phyloP scores from a whole-genome alignment of 148 eudicot species.

The Arbutus unedo region DNA sequence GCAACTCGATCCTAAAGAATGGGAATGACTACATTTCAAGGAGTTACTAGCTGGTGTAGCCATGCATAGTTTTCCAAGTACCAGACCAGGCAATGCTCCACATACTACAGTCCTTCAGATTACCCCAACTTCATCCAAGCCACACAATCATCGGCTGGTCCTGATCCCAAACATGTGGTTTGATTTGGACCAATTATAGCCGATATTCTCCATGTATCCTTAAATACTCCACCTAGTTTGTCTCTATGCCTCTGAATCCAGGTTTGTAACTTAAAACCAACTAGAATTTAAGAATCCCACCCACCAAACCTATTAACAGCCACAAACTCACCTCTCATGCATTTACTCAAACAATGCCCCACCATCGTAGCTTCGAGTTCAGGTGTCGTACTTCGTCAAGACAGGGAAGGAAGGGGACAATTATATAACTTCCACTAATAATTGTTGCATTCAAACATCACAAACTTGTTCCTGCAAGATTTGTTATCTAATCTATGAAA shows the following conservation, averaged over 20 bases:
- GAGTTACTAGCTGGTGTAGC: no score
- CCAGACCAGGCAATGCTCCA: no score
- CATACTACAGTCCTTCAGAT: not conserved
- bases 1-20: no score
- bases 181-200: not conserved
- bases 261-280: not conserved
- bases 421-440: not conserved
- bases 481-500: not conserved
- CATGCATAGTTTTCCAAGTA: no score
- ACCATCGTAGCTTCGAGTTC: not conserved
- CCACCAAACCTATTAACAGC: slow-evolving; percentile 21
- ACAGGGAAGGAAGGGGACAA: no score
- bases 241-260: not conserved
- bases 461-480: not conserved
- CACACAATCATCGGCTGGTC: not conserved
- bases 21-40: no score
- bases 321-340: slow-evolving; percentile 26
- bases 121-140: not conserved
- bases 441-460: not conserved
- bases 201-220: not conserved
- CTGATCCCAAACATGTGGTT: not conserved
- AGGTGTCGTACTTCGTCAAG: no score
- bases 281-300: slow-evolving; percentile 9
- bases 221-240: not conserved
- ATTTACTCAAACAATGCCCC: slow-evolving; percentile 26